Base-by-base conservation (phyloP, 805 yeast species). In the Myxozyma melibiosi region DNA sequence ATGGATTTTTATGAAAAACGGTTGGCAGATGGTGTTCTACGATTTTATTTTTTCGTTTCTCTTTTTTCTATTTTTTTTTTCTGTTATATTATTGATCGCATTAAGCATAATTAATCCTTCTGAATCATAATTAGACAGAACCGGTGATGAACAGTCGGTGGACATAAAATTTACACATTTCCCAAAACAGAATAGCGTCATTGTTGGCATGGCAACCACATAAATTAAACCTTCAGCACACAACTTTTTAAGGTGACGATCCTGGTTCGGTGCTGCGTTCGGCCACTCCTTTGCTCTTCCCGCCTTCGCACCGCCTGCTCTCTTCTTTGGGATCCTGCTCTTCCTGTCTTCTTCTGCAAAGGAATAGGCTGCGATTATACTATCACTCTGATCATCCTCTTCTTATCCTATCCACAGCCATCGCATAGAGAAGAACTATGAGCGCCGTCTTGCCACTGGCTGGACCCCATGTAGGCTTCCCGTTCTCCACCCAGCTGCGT, bases 391-490 rank as follows among this genome's bases (percentile, higher is more conserved):
- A 13, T 11, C 31, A 22, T 42, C 30, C 18, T 27, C 31, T 8
- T 42, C 20, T 42, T 8, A 14, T n/a, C 16, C 39, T n/a, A n/a
- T n/a, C n/a, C n/a, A n/a, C n/a, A n/a, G n/a, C n/a, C n/a, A n/a
- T n/a, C n/a, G n/a, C n/a, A 7, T 35, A 35, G 6, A 35, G 16
- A 35, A 20, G 11, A 4, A 50, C n/a, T 13, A 59, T 59, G 63
- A 59, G 63, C 30, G 63, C 63, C 6, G 63, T 59, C 16, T 45
- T 59, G 49, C 61, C 63, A 42, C 58, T 51, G 18, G 35, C 50
- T 8, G 55, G 61, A 9, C 61, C 63, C 34, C 55, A 51, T 11
- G 37, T 57, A 20, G 62, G 58, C 38, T 58, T 58, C 38, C 59
- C 61, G 14, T 51, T 58, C 24, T 22, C 55, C 14, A 46, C 38